phyloP scores from a whole-genome alignment of 2,329 filamentous ascomycete genomes.

The Fusarium tricinctum region DNA sequence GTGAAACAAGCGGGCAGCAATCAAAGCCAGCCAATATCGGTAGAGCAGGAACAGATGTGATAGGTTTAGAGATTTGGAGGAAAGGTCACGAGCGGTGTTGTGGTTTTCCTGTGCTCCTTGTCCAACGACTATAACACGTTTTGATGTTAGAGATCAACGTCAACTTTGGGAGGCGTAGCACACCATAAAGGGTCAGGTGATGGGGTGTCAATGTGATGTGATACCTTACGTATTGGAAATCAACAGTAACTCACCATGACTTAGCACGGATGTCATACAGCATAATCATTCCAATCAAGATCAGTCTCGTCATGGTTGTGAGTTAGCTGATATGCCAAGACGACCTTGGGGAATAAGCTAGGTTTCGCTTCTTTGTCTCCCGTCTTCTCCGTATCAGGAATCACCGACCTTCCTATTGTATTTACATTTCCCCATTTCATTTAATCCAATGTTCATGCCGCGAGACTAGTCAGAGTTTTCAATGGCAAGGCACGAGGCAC shows the following conservation, averaged over 20 bases:
- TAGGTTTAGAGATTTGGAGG: constrained; percentile 8
- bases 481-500: constrained; percentile 5
- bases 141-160: constrained; percentile 10
- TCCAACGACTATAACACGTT: background rate
- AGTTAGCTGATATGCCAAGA: constrained; percentile 13
- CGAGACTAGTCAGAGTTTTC: constrained; percentile 24
- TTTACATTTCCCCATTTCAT: background rate
- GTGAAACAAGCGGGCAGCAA: background rate
- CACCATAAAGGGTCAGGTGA: constrained; percentile 39
- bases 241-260: constrained; percentile 10
- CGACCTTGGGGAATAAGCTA: background rate
- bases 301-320: constrained; percentile 4
- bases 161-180: constrained; percentile 22
- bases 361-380: background rate
- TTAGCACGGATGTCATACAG: constrained; percentile 8
- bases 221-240: constrained; percentile 31
- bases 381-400: background rate
- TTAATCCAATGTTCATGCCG: background rate
- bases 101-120: constrained; percentile 6
- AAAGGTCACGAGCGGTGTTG: constrained; percentile 23
- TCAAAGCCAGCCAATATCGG: constrained; percentile 1
- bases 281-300: constrained; percentile 20
- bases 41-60: constrained; percentile 23
- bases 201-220: constrained; percentile 40
- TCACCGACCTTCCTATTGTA: constrained; percentile 9